Percentiles rank a stretch among this genome's conserved stretches.
phyloP scores from a whole-genome alignment of 257 asterid species.

The Solanum infundibuliforme region DNA sequence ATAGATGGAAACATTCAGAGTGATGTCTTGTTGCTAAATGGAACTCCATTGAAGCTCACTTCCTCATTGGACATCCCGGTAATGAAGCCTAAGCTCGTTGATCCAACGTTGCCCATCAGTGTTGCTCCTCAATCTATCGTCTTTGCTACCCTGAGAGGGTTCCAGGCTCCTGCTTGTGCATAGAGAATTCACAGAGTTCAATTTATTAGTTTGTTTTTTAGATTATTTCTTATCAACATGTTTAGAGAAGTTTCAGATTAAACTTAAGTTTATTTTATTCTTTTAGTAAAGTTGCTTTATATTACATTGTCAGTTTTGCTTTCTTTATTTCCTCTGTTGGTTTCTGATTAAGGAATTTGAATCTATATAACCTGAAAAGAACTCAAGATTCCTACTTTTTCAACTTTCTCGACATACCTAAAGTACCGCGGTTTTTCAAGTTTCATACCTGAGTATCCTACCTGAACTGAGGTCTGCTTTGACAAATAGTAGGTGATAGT shows the following conservation, averaged over 20 bases:
- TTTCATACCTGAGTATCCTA: background rate
- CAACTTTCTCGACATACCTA: background rate
- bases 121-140: conserved; percentile 53
- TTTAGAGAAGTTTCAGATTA: background rate
- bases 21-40: conserved; percentile 54
- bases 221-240: background rate
- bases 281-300: background rate
- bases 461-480: background rate
- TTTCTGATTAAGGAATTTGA: background rate
- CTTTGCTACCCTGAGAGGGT: conserved; percentile 43
- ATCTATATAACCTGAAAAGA: background rate
- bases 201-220: background rate
- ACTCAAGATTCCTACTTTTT: background rate
- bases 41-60: conserved; percentile 55
- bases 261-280: background rate
- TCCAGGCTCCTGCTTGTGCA: conserved; percentile 65
- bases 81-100: conserved; percentile 36
- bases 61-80: conserved; percentile 39
- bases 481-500: background rate
- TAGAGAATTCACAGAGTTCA: background rate
- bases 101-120: conserved; percentile 27
- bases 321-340: background rate
- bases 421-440: background rate
- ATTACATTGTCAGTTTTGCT: background rate
- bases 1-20: conserved; percentile 55